Conservation (phyloP, 73 alveolate species). For the Stentor roeselii region DNA sequence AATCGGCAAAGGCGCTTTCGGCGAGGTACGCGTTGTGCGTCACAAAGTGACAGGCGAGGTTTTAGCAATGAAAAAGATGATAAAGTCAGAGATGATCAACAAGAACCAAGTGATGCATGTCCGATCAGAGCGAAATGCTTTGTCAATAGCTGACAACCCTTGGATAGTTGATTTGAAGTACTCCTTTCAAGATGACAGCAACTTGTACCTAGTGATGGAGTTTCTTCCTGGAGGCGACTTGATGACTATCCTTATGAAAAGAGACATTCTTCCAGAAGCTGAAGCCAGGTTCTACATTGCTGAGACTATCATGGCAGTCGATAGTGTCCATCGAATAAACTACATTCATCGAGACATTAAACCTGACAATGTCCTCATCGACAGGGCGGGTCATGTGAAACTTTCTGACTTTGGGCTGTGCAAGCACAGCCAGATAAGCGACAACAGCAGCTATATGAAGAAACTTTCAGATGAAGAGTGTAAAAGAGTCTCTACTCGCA, state of each 20-base stretch:
- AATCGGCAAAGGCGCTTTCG: conserved; percentile 83
- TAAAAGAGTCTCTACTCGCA: too few species aligned
- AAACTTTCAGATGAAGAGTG: too few species aligned
- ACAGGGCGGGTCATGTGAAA: conserved; percentile 75
- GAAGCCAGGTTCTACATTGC: conserved; percentile 81
- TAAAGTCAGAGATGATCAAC: conserved; percentile 63
- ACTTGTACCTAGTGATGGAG: conserved; percentile 56
- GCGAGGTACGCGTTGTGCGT: conserved; percentile 71
- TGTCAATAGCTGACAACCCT: conserved; percentile 50
- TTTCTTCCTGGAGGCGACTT: conserved; percentile 55
- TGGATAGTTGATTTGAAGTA: conserved; percentile 54
- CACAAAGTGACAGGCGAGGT: conserved; percentile 38
- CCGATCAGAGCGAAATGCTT: conserved; percentile 75
- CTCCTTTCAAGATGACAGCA: conserved; percentile 46
- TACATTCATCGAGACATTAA: conserved; percentile 82
- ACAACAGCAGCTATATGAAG: too few species aligned
- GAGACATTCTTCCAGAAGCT: conserved; percentile 78
- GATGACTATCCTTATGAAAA: conserved; percentile 82
- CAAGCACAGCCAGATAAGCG: too few species aligned
- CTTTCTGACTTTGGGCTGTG: conserved; percentile 59
- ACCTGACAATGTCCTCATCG: conserved; percentile 76
- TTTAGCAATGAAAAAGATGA: conserved; percentile 60
- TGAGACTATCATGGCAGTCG: conserved; percentile 80
- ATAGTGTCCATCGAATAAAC: conserved; percentile 77
- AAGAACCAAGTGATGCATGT: conserved; percentile 59